These are phyloP conservation scores for Paramyrothecium roridum DNA, from an alignment of 2,329 filamentous ascomycete species.

Conservation along the genomic window DNA sequence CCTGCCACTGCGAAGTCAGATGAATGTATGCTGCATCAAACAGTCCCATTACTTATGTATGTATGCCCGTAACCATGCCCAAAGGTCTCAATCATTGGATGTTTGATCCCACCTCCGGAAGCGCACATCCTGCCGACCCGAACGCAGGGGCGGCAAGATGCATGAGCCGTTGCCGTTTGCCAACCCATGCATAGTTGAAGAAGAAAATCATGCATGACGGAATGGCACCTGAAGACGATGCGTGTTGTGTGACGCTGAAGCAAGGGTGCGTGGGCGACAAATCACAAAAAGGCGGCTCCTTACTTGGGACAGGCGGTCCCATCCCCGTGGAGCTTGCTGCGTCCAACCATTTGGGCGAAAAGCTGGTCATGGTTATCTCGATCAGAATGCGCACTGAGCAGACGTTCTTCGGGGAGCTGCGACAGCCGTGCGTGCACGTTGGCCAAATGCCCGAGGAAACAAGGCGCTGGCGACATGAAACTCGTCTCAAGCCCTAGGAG, in stretches of 20 bases:
- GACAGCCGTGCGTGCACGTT: not conserved
- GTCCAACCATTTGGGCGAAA: too few species aligned
- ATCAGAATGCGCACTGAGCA: too few species aligned
- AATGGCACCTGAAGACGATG: not conserved
- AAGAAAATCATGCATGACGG: not conserved
- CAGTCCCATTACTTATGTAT: too few species aligned
- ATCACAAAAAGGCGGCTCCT: too few species aligned
- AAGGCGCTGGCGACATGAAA: not conserved
- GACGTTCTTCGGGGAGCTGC: not conserved
- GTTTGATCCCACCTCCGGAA: not conserved
- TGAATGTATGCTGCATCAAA: too few species aligned
- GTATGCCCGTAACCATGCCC: not conserved
- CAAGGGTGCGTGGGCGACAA: too few species aligned
- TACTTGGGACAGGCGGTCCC: too few species aligned
- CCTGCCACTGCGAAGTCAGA: too few species aligned
- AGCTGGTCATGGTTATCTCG: too few species aligned
- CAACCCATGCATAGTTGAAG: not conserved
- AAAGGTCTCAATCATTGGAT: not conserved
- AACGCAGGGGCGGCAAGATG: not conserved
- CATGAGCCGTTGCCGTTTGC: not conserved
- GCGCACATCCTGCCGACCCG: not conserved
- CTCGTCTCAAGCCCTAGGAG: not conserved
- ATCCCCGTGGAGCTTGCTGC: too few species aligned
- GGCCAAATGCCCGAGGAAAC: not conserved
- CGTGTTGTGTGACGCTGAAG: too few species aligned